phyloP scores from a whole-genome alignment of 2,329 filamentous ascomycete genomes.

The Alternaria triticimaculans region DNA sequence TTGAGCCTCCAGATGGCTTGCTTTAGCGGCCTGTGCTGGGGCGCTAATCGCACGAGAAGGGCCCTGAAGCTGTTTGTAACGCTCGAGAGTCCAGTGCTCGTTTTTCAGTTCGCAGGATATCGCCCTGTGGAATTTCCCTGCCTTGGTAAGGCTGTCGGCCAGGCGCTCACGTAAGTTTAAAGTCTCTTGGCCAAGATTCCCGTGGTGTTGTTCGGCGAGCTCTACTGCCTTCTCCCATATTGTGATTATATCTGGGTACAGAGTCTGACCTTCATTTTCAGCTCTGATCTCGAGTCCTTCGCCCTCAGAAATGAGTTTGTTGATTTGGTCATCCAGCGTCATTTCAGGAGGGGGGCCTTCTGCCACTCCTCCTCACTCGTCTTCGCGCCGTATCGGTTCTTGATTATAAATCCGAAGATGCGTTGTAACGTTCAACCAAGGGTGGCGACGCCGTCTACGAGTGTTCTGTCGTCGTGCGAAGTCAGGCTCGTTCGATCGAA shows the following conservation, averaged over 20 bases:
- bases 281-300: not conserved
- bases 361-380: not conserved
- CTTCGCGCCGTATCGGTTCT: not conserved
- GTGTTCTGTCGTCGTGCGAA: too few species aligned
- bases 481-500: too few species aligned
- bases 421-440: too few species aligned
- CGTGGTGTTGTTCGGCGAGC: not conserved
- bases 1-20: not conserved
- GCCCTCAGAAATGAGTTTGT: not conserved
- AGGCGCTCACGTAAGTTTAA: not conserved
- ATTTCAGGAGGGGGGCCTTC: not conserved
- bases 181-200: not conserved
- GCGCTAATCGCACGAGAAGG: not conserved
- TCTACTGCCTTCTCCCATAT: too few species aligned
- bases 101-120: not conserved
- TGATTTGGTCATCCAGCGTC: not conserved
- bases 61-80: not conserved
- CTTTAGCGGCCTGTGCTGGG: not conserved
- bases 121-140: not conserved
- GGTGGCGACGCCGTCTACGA: too few species aligned
- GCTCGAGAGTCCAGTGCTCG: not conserved
- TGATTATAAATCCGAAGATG: too few species aligned
- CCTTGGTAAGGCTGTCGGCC: not conserved
- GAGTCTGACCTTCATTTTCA: too few species aligned
- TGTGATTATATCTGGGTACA: too few species aligned